Base-by-base conservation (phyloP, 345 rosid genomes). In the Cardamine chenopodiifolia region DNA sequence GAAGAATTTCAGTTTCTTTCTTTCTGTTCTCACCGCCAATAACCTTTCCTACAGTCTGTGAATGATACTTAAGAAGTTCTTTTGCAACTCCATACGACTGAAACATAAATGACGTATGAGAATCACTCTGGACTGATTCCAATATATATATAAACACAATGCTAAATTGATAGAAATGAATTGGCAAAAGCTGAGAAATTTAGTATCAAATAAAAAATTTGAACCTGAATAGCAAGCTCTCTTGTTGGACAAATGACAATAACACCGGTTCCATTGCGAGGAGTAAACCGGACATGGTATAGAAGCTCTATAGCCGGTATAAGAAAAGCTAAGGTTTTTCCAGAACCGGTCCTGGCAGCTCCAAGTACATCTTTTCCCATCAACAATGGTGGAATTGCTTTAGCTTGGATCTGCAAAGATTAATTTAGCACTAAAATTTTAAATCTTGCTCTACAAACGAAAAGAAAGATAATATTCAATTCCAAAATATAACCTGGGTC, bases 211-310 rank as follows among this genome's bases (percentile, higher is more conserved):
- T 1, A 39, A 42, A 55, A 42, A n/a, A 26, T 9, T 44, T 25
- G 71, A 52, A 94, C 98, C 97, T 95, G 99, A 70, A 95, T 92
- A 25, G 99, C 97, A 71, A 95, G 99, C 81, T 95, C 98, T 76
- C 97, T 88, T 15, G 98, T 92, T 14, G 99, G 98, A 78, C 98
- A 95, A 74, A 92, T 95, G 53, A 95, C 89, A 8, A 95, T 75
- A 70, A 89, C 92, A 54, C 98, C 97, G 0, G 90, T 81, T 58
- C 98, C 99, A 67, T 92, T 92, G 59, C 92, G 88, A 70, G 98
- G 91, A 69, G 84, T 20, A 10, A 92, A 95, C 22, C 61, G 87
- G 44, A 82, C 85, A 80, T 86, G 86, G 80, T 78, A 86, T 8
- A 95, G 73, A 83, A 92, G 82, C 80, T 95, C 99, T 2, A 82